Evolutionary conservation across 1,284 basidiomycete species (phyloP).

Genomic region (Coniferiporia sulphurascens): DNA sequence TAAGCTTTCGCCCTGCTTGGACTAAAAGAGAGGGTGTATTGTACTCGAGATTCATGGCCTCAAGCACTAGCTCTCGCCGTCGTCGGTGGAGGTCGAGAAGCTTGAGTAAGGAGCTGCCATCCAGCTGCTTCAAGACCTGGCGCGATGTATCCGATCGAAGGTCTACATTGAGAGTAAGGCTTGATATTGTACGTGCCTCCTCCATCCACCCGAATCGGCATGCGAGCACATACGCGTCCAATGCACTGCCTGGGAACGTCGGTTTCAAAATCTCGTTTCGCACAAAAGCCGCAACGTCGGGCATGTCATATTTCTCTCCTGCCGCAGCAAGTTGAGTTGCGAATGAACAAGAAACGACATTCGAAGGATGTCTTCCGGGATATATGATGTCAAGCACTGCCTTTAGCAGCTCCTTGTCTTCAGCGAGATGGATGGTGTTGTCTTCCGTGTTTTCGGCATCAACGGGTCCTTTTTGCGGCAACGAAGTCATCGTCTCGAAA

Average conservation of each 20-base stretch:
- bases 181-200: slow-evolving; percentile 36
- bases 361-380: slow-evolving; percentile 1
- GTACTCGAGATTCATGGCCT: not conserved
- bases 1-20: not conserved
- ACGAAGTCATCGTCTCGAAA: slow-evolving; percentile 36
- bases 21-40: not conserved
- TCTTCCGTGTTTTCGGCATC: not conserved
- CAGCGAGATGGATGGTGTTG: not conserved
- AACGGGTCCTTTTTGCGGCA: not conserved
- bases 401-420: not conserved
- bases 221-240: slow-evolving; percentile 38
- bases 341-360: not conserved
- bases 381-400: slow-evolving; percentile 12
- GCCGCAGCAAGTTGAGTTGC: not conserved
- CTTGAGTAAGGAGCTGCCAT: not conserved
- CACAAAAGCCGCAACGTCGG: not conserved
- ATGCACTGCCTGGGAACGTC: slow-evolving; percentile 25
- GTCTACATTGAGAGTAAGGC: not conserved
- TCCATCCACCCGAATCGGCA: slow-evolving; percentile 39
- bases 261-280: not conserved
- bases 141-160: not conserved
- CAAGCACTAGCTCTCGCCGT: not conserved
- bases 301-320: slow-evolving; percentile 12
- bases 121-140: not conserved
- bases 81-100: not conserved